These are phyloP conservation scores for Solanum chilense DNA, from an alignment of 257 asterid genomes.

Conservation along the genomic window DNA sequence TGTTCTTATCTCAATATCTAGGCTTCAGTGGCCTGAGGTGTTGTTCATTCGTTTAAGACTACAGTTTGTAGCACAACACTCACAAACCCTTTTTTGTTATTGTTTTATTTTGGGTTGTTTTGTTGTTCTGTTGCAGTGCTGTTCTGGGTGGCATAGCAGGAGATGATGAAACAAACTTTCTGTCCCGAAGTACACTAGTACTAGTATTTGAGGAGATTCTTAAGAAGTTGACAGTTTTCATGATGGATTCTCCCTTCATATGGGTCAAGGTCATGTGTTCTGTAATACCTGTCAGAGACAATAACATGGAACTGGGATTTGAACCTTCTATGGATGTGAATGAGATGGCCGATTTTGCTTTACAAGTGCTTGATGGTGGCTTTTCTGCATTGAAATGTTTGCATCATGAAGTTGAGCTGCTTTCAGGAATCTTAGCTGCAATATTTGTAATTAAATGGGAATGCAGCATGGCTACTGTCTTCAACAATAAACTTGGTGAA, in stretches of 20 bases:
- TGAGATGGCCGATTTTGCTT: slow-evolving; percentile 59
- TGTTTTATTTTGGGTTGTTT: background rate
- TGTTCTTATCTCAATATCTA: background rate
- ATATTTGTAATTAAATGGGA: slow-evolving; percentile 76
- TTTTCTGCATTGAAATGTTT: slow-evolving; percentile 41
- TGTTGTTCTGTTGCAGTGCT: slow-evolving; percentile 49
- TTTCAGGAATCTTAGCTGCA: slow-evolving; percentile 60
- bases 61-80: background rate
- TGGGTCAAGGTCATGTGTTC: slow-evolving; percentile 74
- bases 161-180: slow-evolving; percentile 42
- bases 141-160: slow-evolving; percentile 66
- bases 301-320: slow-evolving; percentile 15
- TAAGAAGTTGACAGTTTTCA: slow-evolving; percentile 45
- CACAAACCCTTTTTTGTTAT: background rate
- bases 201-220: slow-evolving; percentile 48
- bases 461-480: slow-evolving; percentile 36
- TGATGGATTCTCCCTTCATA: slow-evolving; percentile 48
- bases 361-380: slow-evolving; percentile 68
- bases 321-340: slow-evolving; percentile 32
- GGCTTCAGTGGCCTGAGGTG: background rate
- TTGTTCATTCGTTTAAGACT: background rate
- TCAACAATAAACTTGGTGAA: slow-evolving; percentile 32
- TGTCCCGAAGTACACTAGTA: slow-evolving; percentile 37
- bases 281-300: slow-evolving; percentile 23
- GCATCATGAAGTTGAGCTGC: slow-evolving; percentile 41